These are phyloP conservation scores for Fusarium pininemorale DNA, from an alignment of 2,329 filamentous ascomycete species.

Conservation along the genomic window DNA sequence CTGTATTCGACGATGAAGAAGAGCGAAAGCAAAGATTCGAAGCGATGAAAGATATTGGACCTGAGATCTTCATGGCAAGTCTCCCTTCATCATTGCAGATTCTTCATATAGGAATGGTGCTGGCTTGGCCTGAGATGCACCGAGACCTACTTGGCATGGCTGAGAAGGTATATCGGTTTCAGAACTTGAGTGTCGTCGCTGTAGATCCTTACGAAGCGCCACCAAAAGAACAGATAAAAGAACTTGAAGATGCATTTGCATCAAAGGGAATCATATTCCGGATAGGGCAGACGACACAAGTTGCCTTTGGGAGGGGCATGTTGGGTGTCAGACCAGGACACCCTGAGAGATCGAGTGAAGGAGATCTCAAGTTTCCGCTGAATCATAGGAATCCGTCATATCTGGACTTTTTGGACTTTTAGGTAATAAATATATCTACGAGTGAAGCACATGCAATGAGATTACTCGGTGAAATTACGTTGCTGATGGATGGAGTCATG, in stretches of 20 bases:
- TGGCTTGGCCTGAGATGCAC: slow-evolving; percentile 41
- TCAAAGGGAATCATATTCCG: slow-evolving; percentile 29
- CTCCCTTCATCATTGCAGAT: slow-evolving; percentile 37
- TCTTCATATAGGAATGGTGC: slow-evolving; percentile 40
- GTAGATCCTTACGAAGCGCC: slow-evolving; percentile 40
- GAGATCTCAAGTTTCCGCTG: slow-evolving; percentile 35
- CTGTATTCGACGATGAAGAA: slow-evolving; percentile 38
- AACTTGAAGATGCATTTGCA: slow-evolving; percentile 30
- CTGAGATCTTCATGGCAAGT: slow-evolving; percentile 41
- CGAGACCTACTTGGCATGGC: slow-evolving; percentile 38
- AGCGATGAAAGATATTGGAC: slow-evolving; percentile 24
- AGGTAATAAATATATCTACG: neutral
- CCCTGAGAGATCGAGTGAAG: slow-evolving; percentile 15
- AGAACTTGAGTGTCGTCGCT: slow-evolving; percentile 34
- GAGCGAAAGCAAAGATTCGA: slow-evolving; percentile 30
- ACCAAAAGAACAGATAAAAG: slow-evolving; percentile 26
- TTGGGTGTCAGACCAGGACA: slow-evolving; percentile 40
- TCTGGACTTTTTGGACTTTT: slow-evolving; percentile 23
- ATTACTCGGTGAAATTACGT: neutral
- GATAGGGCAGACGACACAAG: slow-evolving; percentile 39
- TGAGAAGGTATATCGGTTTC: slow-evolving; percentile 36
- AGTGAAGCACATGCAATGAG: neutral
- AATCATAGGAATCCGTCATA: slow-evolving; percentile 21
- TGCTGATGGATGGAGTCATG: neutral
- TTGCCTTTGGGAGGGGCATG: slow-evolving; percentile 41